phyloP scores from a whole-genome alignment of 1,284 basidiomycete species.

The Cronartium quercuum region DNA sequence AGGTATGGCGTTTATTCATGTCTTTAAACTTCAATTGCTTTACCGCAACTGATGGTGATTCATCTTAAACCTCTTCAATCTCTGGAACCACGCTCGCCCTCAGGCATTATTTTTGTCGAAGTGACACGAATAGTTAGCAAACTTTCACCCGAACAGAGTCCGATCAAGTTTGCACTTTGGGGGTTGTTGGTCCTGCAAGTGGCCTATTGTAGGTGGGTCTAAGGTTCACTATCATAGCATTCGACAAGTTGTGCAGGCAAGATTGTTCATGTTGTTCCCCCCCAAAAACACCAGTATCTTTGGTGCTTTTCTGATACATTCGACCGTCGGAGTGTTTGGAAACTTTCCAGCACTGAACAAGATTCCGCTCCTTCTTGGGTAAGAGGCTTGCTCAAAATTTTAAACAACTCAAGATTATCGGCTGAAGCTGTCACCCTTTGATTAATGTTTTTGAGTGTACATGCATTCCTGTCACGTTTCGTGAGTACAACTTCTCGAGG shows the following conservation, averaged over 20 bases:
- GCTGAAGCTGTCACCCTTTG: too few species aligned
- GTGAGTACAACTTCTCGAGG: not conserved
- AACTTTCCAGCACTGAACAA: not conserved
- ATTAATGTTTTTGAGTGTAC: not conserved
- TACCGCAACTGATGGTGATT: too few species aligned
- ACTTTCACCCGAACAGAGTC: not conserved
- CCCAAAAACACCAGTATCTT: not conserved
- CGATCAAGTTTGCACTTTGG: not conserved
- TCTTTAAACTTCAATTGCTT: too few species aligned
- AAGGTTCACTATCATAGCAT: not conserved
- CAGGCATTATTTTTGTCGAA: not conserved
- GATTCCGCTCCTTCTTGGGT: not conserved
- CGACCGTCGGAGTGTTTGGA: not conserved
- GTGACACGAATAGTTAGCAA: not conserved
- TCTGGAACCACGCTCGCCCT: not conserved
- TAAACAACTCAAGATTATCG: too few species aligned
- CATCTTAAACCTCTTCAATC: not conserved
- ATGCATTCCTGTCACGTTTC: not conserved
- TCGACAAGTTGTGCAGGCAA: too few species aligned
- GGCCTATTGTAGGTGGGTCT: not conserved
- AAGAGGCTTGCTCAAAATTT: not conserved
- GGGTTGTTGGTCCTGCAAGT: not conserved
- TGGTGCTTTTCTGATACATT: not conserved
- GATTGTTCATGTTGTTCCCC: too few species aligned
- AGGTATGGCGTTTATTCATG: not conserved